Evolutionary conservation across 257 asterid genomes (phyloP), one percentile per base, ranked within the genome.

Genomic region (Jacaranda mimosifolia): DNA sequence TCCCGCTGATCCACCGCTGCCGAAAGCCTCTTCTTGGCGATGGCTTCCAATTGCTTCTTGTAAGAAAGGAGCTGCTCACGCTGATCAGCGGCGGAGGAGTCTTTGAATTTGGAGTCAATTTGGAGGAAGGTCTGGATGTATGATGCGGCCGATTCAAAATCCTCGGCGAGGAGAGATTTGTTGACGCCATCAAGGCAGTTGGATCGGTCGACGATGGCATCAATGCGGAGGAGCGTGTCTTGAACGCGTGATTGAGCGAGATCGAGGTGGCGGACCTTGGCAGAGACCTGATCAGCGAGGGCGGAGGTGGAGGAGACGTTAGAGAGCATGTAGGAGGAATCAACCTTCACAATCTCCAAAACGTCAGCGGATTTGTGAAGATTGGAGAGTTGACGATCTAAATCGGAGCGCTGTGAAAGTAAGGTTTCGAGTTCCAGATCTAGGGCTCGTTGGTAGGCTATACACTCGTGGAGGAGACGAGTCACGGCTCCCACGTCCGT

Each of bases 401-500:
- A 82, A 40, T 94, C 97, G 13, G 91, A 53, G 77, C 96, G 97
- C 75, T 91, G 97, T 26, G 93, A 92, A 8, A 94, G 91, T 45
- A 91, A 75, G 19, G 87, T 82, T 35, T 94, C 99, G 19, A 92
- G 94, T 9, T 91, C 97, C 10, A 89, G 86, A 87, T 91, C 98
- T 45, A 92, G 84, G 78, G 87, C 90, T 5, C 97, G 87, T 77
- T 92, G 99, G 87, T 91, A 93, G 75, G 98, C 98, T 4, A 91
- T 91, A 93, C 97, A 92, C 75, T 93, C 94, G 26, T 95, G 97
- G 82, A 94, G 97, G 82, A 89, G 93, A 49, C 97, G 90, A 15
- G 98, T 92, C 97, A 91, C 87, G 57, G 94, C 90, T 42, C 98
- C 98, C 0, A 92, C 98, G 68, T 91, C 98, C 4, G 98, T 92